phyloP scores from a whole-genome alignment of 139 green algal genomes.

The Chlamydomonas incerta region DNA sequence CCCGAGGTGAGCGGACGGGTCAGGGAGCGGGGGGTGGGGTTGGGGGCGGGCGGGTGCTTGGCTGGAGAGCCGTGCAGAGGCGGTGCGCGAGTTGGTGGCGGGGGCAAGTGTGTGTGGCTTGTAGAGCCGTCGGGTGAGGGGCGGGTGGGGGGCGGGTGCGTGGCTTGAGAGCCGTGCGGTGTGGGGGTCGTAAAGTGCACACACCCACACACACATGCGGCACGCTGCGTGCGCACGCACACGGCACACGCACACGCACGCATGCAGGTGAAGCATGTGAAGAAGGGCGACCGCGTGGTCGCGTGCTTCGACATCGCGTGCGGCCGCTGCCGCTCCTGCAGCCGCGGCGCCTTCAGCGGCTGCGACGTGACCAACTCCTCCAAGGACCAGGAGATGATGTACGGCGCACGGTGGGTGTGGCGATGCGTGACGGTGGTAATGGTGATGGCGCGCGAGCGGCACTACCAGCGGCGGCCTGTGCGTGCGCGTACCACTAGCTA shows the following conservation, averaged over 20 bases:
- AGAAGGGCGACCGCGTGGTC: constrained; percentile 77
- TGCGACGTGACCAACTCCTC: constrained; percentile 73
- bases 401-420: constrained; percentile 39
- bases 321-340: constrained; percentile 75
- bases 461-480: no score
- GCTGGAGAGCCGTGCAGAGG: no score
- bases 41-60: background rate
- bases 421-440: no score
- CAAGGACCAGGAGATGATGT: constrained; percentile 63
- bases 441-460: no score
- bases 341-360: constrained; percentile 46
- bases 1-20: constrained; percentile 33
- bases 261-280: constrained; percentile 52
- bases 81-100: background rate
- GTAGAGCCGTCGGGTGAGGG: background rate
- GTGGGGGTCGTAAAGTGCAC: no score
- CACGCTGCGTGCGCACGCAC: no score
- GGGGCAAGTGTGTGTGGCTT: background rate
- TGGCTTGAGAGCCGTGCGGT: no score
- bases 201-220: no score
- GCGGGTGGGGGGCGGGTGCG: no score
- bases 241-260: background rate
- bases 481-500: no score
- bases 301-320: constrained; percentile 81
- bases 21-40: background rate